Base-by-base conservation (phyloP, 2,329 filamentous ascomycete genomes). In the Fusarium incarnatum region DNA sequence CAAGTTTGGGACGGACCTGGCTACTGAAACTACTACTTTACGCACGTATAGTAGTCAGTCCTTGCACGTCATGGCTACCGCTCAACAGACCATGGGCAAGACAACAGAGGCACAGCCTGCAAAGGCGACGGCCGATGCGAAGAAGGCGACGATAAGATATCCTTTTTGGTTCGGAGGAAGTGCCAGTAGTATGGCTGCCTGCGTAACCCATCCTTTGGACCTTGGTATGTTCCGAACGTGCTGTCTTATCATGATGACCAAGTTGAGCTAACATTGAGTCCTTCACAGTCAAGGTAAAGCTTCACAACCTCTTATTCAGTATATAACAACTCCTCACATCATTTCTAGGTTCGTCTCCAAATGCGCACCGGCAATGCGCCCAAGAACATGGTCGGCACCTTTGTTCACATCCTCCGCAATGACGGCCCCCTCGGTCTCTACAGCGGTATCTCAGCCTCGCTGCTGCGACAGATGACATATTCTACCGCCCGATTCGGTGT, bases 161-260 rank as follows among this genome's bases (percentile, higher is more conserved):
- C 92, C 92, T 12, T 95, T 95, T 81, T 98, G 95, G 96, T 98
- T 99, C 80, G 96, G 96, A 70, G 96, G 96, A 59, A 97, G 93
- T 79, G 94, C 95, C 53, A 96, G 93, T 77, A 97, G 93, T 79
- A 91, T 96, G 85, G 95, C 95, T 40, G 94, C 95, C 46, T 91
- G 90, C 73, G 92, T 97, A 50, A 98, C 95, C 30, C 95, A 98
- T 85, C 95, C 95, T 52, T 85, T 98, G 77, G 94, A 98, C 87
- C 86, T 98, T 70, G 89, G 94, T 97, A 87, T 80, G 91, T 84
- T 42, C 54, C 30, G 18, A 55, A 37, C 37, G 16, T 47, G 16
- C 28, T 56, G 10, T 42, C 57, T 18, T 25, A 59, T 47, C 44
- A 61, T 54, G 40, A 48, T 57, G 54, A 70, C 74, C 72, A 23